A percentile compares a stretch with the other conserved stretches of the same genome.
phyloP scores from a whole-genome alignment of 129 eudicot species.

The Arctium lappa region DNA sequence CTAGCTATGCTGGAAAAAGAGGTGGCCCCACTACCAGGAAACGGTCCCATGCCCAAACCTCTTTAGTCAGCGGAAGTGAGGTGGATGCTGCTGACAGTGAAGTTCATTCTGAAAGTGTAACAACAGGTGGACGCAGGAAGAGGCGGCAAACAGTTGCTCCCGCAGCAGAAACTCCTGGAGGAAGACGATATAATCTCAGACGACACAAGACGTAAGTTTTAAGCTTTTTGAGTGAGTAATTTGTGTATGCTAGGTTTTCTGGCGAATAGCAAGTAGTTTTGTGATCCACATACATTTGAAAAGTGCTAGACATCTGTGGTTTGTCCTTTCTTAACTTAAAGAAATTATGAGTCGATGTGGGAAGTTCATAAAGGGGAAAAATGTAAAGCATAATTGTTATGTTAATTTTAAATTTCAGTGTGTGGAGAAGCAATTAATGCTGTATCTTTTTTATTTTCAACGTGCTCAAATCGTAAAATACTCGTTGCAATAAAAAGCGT shows the following conservation, averaged over 20 bases:
- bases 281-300: not conserved
- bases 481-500: not conserved
- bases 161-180: constrained; percentile 52
- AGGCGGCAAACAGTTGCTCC: constrained; percentile 64
- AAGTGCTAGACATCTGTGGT: not conserved
- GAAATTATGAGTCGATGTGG: not conserved
- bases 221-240: not conserved
- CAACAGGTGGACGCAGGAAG: constrained; percentile 56
- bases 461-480: not conserved
- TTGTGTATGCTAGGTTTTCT: not conserved
- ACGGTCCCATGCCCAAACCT: constrained; percentile 47
- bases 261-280: not conserved
- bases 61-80: constrained; percentile 49
- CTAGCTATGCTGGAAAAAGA: constrained; percentile 41
- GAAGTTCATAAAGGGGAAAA: not conserved
- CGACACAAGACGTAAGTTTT: constrained; percentile 73
- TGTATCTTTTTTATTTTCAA: not conserved
- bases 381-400: not conserved
- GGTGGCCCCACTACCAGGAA: constrained; percentile 39
- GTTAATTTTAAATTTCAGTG: not conserved
- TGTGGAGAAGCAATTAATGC: not conserved
- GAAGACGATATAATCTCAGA: constrained; percentile 77
- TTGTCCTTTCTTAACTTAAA: not conserved
- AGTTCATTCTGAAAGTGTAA: constrained; percentile 66
- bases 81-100: constrained; percentile 62